Conservation (phyloP, 805 yeast species). For the Wickerhamiella alocasiicola region DNA sequence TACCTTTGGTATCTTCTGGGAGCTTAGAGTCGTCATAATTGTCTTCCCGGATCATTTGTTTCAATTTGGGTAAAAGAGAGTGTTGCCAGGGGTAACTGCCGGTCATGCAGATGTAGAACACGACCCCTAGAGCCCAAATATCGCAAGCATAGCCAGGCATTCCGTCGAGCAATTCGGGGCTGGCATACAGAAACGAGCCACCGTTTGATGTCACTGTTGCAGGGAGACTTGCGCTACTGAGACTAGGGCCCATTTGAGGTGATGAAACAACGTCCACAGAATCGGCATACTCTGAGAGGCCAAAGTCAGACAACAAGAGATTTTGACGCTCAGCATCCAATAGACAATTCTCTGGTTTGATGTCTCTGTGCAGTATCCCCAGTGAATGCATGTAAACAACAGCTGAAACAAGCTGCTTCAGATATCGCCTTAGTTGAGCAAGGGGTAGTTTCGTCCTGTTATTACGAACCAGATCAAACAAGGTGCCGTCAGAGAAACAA, state of each 20-base stretch:
- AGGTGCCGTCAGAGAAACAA: slow-evolving; percentile 60
- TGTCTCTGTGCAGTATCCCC: slow-evolving; percentile 67
- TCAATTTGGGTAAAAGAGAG: slow-evolving; percentile 65
- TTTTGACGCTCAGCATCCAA: slow-evolving; percentile 32
- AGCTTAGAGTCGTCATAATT: slow-evolving; percentile 8
- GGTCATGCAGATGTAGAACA: slow-evolving; percentile 56
- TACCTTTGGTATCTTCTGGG: slow-evolving; percentile 1
- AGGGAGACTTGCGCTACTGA: slow-evolving; percentile 1
- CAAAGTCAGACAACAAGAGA: slow-evolving; percentile 74
- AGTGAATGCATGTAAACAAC: slow-evolving; percentile 51
- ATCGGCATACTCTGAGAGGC: slow-evolving; percentile 42
- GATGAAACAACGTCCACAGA: not conserved
- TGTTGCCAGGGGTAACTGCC: slow-evolving; percentile 77
- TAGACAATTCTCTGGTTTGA: slow-evolving; percentile 70
- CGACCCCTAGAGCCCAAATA: slow-evolving; percentile 83
- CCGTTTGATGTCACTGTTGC: not conserved
- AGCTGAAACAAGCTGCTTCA: slow-evolving; percentile 46
- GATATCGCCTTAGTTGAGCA: slow-evolving; percentile 41
- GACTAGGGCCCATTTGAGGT: slow-evolving; percentile 9
- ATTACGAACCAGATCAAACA: slow-evolving; percentile 40
- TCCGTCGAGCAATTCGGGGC: slow-evolving; percentile 66
- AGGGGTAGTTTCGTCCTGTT: slow-evolving; percentile 31
- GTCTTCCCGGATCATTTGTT: slow-evolving; percentile 44
- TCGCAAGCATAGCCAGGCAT: slow-evolving; percentile 56
- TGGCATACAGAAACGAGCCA: slow-evolving; percentile 86